These are phyloP conservation scores for Hemisphaericaspora xylanilytica DNA, from an alignment of 1,139 yeast genomes.

Conservation along the genomic window DNA sequence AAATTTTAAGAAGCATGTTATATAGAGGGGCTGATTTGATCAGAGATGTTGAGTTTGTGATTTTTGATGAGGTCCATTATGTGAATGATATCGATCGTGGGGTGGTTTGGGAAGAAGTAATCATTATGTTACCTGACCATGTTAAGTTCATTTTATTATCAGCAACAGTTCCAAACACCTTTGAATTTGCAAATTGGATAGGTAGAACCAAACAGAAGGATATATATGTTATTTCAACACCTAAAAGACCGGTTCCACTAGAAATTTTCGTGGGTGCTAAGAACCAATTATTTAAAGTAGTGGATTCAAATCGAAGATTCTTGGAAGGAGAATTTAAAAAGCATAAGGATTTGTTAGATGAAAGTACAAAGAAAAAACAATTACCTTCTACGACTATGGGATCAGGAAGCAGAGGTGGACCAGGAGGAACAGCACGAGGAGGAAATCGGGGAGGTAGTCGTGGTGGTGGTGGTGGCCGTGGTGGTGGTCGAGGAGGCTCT, in stretches of 20 bases:
- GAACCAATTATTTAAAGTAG: conserved; percentile 61
- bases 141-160: conserved; percentile 85
- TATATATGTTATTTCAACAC: conserved; percentile 92
- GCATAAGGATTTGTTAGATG: conserved; percentile 54
- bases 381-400: conserved; percentile 41
- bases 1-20: conserved; percentile 89
- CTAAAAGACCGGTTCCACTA: conserved; percentile 92
- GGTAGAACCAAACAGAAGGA: conserved; percentile 96
- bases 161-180: conserved; percentile 97
- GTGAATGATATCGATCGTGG: conserved; percentile 97
- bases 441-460: conserved; percentile 33
- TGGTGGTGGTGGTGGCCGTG: conserved; percentile 23
- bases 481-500: conserved; percentile 23
- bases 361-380: conserved; percentile 22
- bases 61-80: conserved; percentile 96
- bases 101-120: conserved; percentile 99
- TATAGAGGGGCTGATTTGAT: conserved; percentile 95
- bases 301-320: conserved; percentile 67
- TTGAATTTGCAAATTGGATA: conserved; percentile 98
- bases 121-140: conserved; percentile 93
- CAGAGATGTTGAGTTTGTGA: conserved; percentile 95
- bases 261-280: conserved; percentile 84
- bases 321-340: conserved; percentile 59
- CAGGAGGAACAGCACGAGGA: conserved; percentile 46
- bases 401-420: conserved; percentile 43